phyloP scores from a whole-genome alignment of 2,329 filamentous ascomycete species.

The Fusarium mexicanum region DNA sequence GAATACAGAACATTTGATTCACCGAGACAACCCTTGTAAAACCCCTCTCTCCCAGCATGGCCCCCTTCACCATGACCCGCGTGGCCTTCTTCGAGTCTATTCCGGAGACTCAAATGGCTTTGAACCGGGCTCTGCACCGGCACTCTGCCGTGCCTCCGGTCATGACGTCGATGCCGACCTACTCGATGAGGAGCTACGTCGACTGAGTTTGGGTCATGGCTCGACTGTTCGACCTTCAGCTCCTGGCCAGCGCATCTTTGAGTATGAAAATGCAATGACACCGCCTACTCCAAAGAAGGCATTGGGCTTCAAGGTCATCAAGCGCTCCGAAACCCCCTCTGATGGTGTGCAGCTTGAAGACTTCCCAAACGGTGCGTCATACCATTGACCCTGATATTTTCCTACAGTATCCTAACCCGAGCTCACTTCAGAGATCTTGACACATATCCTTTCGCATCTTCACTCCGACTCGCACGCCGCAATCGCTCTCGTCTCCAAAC shows the following conservation, averaged over 20 bases:
- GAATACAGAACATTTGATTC: conserved; percentile 55
- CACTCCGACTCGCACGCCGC: conserved; percentile 84
- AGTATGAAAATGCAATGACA: conserved; percentile 69
- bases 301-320: conserved; percentile 65
- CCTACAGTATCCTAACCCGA: conserved; percentile 23
- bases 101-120: conserved; percentile 48
- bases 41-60: conserved; percentile 64
- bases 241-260: conserved; percentile 64
- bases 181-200: conserved; percentile 61
- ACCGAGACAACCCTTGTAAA: conserved; percentile 49
- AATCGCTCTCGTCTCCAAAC: conserved; percentile 85
- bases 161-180: conserved; percentile 52
- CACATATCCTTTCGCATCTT: conserved; percentile 89
- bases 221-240: conserved; percentile 43
- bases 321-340: conserved; percentile 53
- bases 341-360: conserved; percentile 58
- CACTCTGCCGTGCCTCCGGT: conserved; percentile 40
- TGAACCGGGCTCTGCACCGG: conserved; percentile 50
- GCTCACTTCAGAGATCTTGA: conserved; percentile 78
- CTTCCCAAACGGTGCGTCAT: conserved; percentile 82
- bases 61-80: conserved; percentile 57
- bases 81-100: conserved; percentile 48
- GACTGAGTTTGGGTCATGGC: conserved; percentile 58
- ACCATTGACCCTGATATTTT: not conserved
- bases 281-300: conserved; percentile 58